Evolutionary conservation across 192 early-diverging fungal species (phyloP).

Genomic region (Radiomyces spectabilis): DNA sequence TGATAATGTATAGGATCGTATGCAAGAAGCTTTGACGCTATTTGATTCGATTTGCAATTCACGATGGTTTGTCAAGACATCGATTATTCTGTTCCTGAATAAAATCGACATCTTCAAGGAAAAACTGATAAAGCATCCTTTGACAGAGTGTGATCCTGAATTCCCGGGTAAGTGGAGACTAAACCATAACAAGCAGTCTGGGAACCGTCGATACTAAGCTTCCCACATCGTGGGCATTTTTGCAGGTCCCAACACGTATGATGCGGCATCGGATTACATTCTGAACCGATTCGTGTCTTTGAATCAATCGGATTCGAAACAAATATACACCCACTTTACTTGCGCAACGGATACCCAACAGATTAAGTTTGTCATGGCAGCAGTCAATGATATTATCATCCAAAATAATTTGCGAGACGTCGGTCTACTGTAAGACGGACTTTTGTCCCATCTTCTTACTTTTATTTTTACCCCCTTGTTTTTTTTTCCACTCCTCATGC

Average conservation of each 20-base stretch:
- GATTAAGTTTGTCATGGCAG: constrained; percentile 85
- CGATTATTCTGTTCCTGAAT: constrained; percentile 95
- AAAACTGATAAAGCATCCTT: constrained; percentile 74
- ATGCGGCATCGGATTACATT: constrained; percentile 66
- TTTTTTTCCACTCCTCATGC: not conserved
- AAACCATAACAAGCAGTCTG: too few relatives aligned
- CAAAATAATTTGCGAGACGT: constrained; percentile 72
- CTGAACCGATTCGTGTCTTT: constrained; percentile 69
- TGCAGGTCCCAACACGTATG: constrained; percentile 58
- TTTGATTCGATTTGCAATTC: constrained; percentile 97
- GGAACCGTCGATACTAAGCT: too few relatives aligned
- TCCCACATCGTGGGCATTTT: not conserved
- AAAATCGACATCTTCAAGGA: constrained; percentile 94
- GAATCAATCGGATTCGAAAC: constrained; percentile 69
- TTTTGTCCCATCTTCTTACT: not conserved
- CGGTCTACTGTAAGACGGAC: constrained; percentile 66
- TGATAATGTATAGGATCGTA: constrained; percentile 78
- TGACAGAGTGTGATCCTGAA: constrained; percentile 84
- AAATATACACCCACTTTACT: constrained; percentile 80
- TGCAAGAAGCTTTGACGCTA: constrained; percentile 91
- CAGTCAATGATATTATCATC: constrained; percentile 83
- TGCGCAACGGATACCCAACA: constrained; percentile 79
- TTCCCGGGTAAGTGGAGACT: constrained; percentile 57
- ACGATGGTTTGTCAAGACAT: constrained; percentile 91
- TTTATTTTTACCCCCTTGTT: not conserved